A percentile compares a stretch with the other conserved stretches of the same genome.
phyloP scores from a whole-genome alignment of 78 protist species.

The Isochrysis galbana region DNA sequence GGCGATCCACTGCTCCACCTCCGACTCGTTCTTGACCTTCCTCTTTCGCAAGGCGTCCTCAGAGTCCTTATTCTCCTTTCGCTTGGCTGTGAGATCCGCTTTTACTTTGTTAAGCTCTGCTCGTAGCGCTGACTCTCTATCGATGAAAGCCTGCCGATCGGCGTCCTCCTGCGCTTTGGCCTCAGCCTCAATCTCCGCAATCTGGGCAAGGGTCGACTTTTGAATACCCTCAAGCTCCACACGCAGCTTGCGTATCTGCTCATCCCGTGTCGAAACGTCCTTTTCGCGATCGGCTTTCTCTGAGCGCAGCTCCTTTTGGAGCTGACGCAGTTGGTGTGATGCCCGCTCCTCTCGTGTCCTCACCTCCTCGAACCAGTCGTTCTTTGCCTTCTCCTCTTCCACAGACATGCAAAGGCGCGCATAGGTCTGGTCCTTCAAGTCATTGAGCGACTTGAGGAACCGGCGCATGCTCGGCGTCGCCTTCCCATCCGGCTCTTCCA shows the following conservation, averaged over 20 bases:
- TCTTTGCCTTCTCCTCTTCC: constrained; percentile 19
- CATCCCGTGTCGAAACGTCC: neutral
- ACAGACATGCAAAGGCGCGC: neutral
- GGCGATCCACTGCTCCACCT: neutral
- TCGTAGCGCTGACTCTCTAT: neutral
- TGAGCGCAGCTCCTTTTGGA: neutral
- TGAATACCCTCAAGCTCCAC: neutral
- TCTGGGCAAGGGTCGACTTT: neutral
- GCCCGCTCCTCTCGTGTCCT: constrained; percentile 13
- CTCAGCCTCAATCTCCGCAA: neutral
- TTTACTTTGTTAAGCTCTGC: neutral
- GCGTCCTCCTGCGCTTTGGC: neutral
- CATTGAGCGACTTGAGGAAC: neutral
- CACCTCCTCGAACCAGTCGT: neutral
- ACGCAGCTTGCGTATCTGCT: neutral
- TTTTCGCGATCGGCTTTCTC: neutral
- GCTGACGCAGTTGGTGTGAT: neutral
- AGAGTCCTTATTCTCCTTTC: neutral
- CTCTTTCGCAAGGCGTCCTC: constrained; percentile 31
- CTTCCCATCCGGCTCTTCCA: neutral
- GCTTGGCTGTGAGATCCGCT: neutral
- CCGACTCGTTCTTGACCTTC: constrained; percentile 7
- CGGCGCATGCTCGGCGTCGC: neutral
- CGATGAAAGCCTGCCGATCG: neutral
- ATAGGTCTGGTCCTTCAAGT: neutral